Base-by-base conservation (phyloP, 768 basidiomycete species). In the Xerocomus potaroensis region DNA sequence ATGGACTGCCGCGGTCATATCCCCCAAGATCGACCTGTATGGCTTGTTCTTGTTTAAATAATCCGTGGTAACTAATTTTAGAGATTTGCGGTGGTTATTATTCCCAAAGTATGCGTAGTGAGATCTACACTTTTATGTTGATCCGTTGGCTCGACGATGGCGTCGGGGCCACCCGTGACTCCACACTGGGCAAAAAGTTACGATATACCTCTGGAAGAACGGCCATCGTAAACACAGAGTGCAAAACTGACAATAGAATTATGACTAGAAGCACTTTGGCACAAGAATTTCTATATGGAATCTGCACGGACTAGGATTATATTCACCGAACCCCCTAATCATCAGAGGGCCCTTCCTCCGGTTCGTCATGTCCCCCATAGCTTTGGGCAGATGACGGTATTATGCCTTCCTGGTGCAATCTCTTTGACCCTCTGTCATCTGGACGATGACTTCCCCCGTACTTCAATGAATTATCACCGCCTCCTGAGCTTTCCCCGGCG, bases 401-500 rank as follows among this genome's bases (percentile, higher is more conserved):
- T n/a, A n/a, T 35, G 29, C 58, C 65, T 61, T 77, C 76, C 57
- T 74, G 73, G 65, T 79, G 80, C 61, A 79, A 77, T 49, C 81
- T 76, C 70, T 81, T 82, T 43, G 71, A 62, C 36, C 78, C 72
- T 71, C 79, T 75, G 57, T 80, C 78, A 22, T 77, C 75, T 40
- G 67, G 57, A 37, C 68, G 62, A 57, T 72, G 65, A 37, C 58
- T 67, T 48, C 65, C 64, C 21, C 56, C 61, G 50, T 72, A 77
- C 47, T 57, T 63, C 51, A 61, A 48, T 26, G 58, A 48, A 43
- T 58, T 58, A 45, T 60, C 65, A 43, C 62, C 58, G 41, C 50
- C 59, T 51, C 54, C 61, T 63, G 55, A 60, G 48, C 47, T 58
- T 50, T 55, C 58, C 39, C 55, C 62, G 19, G 51, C 59, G 49